phyloP scores from a whole-genome alignment of 1,284 basidiomycete genomes.

The Papiliotrema fonsecae region DNA sequence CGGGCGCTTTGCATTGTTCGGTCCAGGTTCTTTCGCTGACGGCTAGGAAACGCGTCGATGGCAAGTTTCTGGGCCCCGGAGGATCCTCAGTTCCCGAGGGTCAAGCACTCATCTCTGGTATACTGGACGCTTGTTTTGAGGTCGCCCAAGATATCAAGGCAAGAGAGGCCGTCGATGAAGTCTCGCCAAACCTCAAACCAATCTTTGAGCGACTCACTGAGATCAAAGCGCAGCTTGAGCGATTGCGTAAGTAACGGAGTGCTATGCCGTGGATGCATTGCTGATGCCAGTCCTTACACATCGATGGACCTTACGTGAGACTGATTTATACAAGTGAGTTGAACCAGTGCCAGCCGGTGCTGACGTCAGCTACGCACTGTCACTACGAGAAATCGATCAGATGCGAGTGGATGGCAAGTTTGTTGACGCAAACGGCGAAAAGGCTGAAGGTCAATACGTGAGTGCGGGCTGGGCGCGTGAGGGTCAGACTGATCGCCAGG shows the following conservation, averaged over 20 bases:
- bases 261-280: slow-evolving; percentile 47
- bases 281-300: too few relatives aligned
- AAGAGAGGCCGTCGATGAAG: slow-evolving; percentile 85
- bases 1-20: slow-evolving; percentile 22
- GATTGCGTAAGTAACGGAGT: slow-evolving; percentile 31
- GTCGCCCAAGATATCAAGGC: slow-evolving; percentile 94
- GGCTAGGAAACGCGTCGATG: slow-evolving; percentile 78
- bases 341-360: slow-evolving; percentile 1
- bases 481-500: slow-evolving; percentile 52
- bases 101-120: slow-evolving; percentile 68
- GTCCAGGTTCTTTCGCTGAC: slow-evolving; percentile 5
- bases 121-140: slow-evolving; percentile 96
- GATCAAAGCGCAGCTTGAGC: slow-evolving; percentile 57
- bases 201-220: slow-evolving; percentile 89
- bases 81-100: slow-evolving; percentile 81
- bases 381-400: slow-evolving; percentile 92
- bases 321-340: slow-evolving; percentile 75
- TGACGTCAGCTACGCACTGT: slow-evolving; percentile 68
- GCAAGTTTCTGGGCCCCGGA: slow-evolving; percentile 90
- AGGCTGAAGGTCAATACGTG: slow-evolving; percentile 48
- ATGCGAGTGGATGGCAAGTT: slow-evolving; percentile 97
- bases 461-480: not conserved
- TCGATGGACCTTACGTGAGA: slow-evolving; percentile 95
- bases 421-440: slow-evolving; percentile 86
- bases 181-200: slow-evolving; percentile 80